Percentiles rank a stretch among this genome's conserved stretches.
Evolutionary conservation across 768 basidiomycete species (phyloP).

Genomic region (Neoboletus magnificus): DNA sequence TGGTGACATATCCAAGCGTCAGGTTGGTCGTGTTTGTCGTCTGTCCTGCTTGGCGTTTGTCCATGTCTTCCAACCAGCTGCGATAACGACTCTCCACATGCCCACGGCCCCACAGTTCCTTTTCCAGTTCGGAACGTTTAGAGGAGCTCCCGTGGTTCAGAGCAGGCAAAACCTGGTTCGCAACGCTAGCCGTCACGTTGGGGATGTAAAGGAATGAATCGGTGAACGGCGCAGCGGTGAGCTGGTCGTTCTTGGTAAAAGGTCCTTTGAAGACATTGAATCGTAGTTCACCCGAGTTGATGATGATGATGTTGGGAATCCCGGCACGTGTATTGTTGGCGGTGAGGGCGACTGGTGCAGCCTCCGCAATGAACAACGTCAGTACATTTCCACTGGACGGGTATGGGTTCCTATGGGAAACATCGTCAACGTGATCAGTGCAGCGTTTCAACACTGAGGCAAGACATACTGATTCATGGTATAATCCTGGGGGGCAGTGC

Average conservation of each 20-base stretch:
- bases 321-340: conserved; percentile 61
- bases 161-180: conserved; percentile 48
- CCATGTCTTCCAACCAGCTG: conserved; percentile 61
- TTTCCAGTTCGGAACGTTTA: conserved; percentile 14
- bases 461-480: conserved; percentile 54
- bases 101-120: conserved; percentile 38
- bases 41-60: conserved; percentile 26
- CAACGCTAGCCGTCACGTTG: conserved; percentile 47
- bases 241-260: conserved; percentile 79
- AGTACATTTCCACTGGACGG: conserved; percentile 60
- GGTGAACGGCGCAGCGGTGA: conserved; percentile 68
- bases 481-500: conserved; percentile 74
- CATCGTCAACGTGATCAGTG: neutral
- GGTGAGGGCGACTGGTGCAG: conserved; percentile 52
- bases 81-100: conserved; percentile 49
- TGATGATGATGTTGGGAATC: conserved; percentile 62
- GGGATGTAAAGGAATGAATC: conserved; percentile 64
- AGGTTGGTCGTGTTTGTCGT: conserved; percentile 41
- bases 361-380: conserved; percentile 52
- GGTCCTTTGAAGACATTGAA: conserved; percentile 65
- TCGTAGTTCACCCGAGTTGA: conserved; percentile 61
- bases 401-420: conserved; percentile 48
- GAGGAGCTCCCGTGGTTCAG: conserved; percentile 44
- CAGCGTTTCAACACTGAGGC: neutral
- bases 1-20: conserved; percentile 74